Base-by-base conservation (phyloP, 176 grass and related monocot genomes). In the Lolium rigidum region DNA sequence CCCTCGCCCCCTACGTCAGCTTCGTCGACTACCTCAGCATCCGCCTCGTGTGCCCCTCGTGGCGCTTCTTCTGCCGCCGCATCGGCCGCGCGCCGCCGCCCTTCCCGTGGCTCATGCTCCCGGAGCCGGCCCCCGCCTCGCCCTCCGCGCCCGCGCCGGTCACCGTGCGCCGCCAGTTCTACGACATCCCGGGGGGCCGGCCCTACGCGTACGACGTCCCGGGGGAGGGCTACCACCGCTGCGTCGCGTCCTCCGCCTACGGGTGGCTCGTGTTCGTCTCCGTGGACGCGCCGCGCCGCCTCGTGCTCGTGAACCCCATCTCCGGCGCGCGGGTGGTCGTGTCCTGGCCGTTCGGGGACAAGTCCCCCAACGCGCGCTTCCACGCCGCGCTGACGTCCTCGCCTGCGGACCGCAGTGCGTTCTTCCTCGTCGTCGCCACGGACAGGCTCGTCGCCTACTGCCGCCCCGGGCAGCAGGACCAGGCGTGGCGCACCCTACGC, bases 101-200 rank as follows among this genome's bases (percentile, higher is more conserved):
- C 10, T 90, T 90, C 84, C 84, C 89, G 22, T 90, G 84, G 89
- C 84, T 90, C 46, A 83, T 90, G 84, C 89, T 90, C 65, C 84
- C 88, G 31, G 62, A 84, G 77, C 77, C 62, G 9, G 0, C 58
- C 58, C 5, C 62, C 22, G 10, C 68, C 18, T 2, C 9, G 17
- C 76, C 11, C 41, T 17, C 56, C 15, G 72, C 72, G 2, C 47
- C 75, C n/a, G 26, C 37, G 12, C 78, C 78, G 9, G 10, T 28
- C 14, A 54, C n/a, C 74, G 87, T 51, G 64, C 80, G 47, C 22
- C 84, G 89, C 9, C 22, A 47, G 12, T 90, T 90, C 80, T 90
- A 90, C 80, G 89, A 90, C 75, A 58, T 90, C 38, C 84, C 89
- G 18, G 57, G 37, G 9, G 84, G 89, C 1, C 49, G 74, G 39